These are phyloP conservation scores for Pyrenophora tritici-repentis DNA, from an alignment of 2,329 filamentous ascomycete species.

Conservation along the genomic window DNA sequence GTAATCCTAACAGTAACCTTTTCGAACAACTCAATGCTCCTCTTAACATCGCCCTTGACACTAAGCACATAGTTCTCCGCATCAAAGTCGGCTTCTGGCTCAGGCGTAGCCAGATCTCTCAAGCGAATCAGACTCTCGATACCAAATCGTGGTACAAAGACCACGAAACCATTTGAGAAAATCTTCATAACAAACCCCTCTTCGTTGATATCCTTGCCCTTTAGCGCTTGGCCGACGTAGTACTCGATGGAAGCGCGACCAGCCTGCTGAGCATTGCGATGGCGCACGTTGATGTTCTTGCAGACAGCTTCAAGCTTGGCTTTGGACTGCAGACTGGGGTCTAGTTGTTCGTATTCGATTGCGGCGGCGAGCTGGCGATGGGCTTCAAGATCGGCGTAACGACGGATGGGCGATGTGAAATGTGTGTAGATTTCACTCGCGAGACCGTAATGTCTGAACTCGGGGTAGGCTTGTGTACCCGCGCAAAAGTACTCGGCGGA, in stretches of 20 bases:
- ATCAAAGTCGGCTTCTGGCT: constrained; percentile 81
- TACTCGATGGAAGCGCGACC: constrained; percentile 94
- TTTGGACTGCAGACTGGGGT: constrained; percentile 78
- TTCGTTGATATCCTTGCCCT: constrained; percentile 74
- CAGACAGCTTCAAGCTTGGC: constrained; percentile 89
- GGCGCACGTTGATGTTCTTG: constrained; percentile 97
- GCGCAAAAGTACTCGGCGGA: constrained; percentile 98
- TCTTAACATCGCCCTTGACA: constrained; percentile 60
- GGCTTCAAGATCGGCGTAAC: constrained; percentile 94
- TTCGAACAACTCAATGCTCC: constrained; percentile 81
- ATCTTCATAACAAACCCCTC: constrained; percentile 97
- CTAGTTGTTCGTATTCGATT: constrained; percentile 88
- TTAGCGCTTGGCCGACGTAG: constrained; percentile 95
- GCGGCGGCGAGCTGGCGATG: constrained; percentile 94
- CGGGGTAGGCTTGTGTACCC: constrained; percentile 87
- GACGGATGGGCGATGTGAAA: constrained; percentile 95
- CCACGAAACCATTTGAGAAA: constrained; percentile 96
- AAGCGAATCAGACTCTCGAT: constrained; percentile 91
- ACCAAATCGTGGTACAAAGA: constrained; percentile 93
- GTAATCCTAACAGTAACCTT: constrained; percentile 87
- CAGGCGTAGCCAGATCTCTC: constrained; percentile 77
- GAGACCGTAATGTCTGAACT: constrained; percentile 96
- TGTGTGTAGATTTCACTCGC: constrained; percentile 98
- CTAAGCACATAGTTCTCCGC: constrained; percentile 80
- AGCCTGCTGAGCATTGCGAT: constrained; percentile 95